Evolutionary conservation across 2,329 filamentous ascomycete genomes (phyloP).

Genomic region (Phialocephala subalpina): DNA sequence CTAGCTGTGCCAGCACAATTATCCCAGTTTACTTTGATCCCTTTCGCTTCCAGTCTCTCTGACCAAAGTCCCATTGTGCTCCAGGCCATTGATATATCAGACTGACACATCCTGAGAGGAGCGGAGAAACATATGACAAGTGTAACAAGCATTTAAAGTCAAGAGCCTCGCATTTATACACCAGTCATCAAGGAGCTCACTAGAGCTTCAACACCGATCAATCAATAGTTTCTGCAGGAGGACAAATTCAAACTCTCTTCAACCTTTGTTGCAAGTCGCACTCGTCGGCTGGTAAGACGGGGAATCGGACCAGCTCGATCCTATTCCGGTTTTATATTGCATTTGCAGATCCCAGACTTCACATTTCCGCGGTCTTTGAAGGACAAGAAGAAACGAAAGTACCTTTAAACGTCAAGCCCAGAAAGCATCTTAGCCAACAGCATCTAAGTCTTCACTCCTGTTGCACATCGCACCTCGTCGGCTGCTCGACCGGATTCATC

Average conservation of each 20-base stretch:
- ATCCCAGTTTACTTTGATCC: too few relatives aligned
- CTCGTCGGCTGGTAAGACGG: conserved; percentile 2
- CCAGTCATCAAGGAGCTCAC: too few relatives aligned
- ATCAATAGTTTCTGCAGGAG: not conserved
- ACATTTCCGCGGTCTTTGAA: not conserved
- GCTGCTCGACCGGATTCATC: not conserved
- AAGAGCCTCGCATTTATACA: too few relatives aligned
- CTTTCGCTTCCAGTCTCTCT: too few relatives aligned
- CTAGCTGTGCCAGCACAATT: too few relatives aligned
- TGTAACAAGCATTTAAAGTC: too few relatives aligned
- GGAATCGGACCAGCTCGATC: conserved; percentile 5
- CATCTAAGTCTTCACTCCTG: not conserved
- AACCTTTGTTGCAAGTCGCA: conserved; percentile 5
- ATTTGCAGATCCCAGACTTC: not conserved
- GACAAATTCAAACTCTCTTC: not conserved
- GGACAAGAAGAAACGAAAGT: not conserved
- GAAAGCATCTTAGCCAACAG: not conserved
- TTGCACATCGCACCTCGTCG: conserved; percentile 5
- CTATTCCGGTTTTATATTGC: not conserved
- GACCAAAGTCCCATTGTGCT: too few relatives aligned
- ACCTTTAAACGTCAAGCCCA: not conserved
- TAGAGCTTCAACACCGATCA: too few relatives aligned
- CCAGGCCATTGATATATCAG: too few relatives aligned
- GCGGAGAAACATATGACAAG: too few relatives aligned
- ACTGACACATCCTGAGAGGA: too few relatives aligned